Percentiles rank a stretch among this genome's conserved stretches.
These are phyloP conservation scores for Saturnispora quitensis DNA, from an alignment of 805 yeast genomes.

Conservation along the genomic window DNA sequence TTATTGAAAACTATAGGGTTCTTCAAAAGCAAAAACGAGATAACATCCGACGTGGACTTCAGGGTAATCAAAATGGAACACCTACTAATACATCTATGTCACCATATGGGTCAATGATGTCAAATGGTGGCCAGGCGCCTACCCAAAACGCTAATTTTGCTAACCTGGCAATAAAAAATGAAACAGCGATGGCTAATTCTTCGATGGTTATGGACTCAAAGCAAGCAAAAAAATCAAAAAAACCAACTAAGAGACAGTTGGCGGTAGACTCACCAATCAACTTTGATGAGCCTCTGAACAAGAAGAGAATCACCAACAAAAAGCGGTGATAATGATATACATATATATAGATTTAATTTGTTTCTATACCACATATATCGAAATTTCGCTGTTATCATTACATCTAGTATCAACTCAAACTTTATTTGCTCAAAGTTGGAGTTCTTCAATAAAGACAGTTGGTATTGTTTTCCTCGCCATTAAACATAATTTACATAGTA, in stretches of 20 bases:
- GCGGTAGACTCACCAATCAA: slow-evolving; percentile 14
- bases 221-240: slow-evolving; percentile 22
- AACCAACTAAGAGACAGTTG: slow-evolving; percentile 26
- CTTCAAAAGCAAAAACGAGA: slow-evolving; percentile 9
- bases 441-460: neutral
- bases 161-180: neutral
- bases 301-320: neutral
- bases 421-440: neutral
- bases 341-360: neutral
- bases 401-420: neutral
- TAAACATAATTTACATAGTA: neutral
- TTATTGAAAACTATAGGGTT: slow-evolving; percentile 72
- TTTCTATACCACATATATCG: neutral
- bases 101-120: neutral
- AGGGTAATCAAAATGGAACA: slow-evolving; percentile 4
- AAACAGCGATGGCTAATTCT: slow-evolving; percentile 23
- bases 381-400: neutral
- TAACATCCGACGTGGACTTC: slow-evolving; percentile 5
- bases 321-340: neutral
- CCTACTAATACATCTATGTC: neutral
- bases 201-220: slow-evolving; percentile 6
- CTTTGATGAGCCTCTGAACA: neutral
- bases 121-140: neutral
- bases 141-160: neutral
- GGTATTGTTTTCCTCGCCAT: neutral